Percentiles rank a stretch among this genome's conserved stretches.
Conservation (phyloP, 2,329 filamentous ascomycete species). For the Colletotrichum scovillei region DNA sequence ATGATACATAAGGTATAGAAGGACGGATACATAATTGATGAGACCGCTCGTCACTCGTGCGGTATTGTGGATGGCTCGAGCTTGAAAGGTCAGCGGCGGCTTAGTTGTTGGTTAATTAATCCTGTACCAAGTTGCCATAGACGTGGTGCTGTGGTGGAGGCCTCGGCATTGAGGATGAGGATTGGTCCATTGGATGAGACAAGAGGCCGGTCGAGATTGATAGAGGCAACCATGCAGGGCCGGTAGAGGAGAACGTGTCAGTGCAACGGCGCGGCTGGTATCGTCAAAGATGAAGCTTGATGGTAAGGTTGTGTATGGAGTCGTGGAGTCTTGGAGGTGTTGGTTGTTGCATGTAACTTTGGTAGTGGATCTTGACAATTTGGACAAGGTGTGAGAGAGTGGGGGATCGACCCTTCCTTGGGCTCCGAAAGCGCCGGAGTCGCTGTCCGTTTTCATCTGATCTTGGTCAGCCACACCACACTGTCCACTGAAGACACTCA, state of each 20-base stretch:
- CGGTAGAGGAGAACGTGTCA: neutral
- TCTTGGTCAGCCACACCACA: conserved; percentile 18
- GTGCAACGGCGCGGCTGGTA: neutral
- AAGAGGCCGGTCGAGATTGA: neutral
- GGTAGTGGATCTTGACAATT: conserved; percentile 21
- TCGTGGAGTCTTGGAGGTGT: neutral
- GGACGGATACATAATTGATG: conserved; percentile 10
- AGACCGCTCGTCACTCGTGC: conserved; percentile 9
- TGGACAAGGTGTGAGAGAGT: neutral
- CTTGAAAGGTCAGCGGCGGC: neutral
- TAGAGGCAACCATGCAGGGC: neutral
- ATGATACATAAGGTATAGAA: neutral
- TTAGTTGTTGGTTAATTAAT: neutral
- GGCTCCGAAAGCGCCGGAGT: neutral
- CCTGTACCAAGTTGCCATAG: neutral
- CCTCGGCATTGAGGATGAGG: conserved; percentile 8
- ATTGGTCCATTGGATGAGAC: neutral
- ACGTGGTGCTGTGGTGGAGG: neutral
- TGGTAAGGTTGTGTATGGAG: no score
- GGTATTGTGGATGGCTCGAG: neutral
- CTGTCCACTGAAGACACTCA: neutral
- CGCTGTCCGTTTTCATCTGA: conserved; percentile 27
- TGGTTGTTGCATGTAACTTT: conserved; percentile 29
- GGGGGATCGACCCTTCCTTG: conserved; percentile 4
- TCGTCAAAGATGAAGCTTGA: conserved; percentile 5